Percentiles rank a stretch among this genome's conserved stretches.
Conservation (phyloP, 2,329 filamentous ascomycete genomes). For the Stemphylium beticola region DNA sequence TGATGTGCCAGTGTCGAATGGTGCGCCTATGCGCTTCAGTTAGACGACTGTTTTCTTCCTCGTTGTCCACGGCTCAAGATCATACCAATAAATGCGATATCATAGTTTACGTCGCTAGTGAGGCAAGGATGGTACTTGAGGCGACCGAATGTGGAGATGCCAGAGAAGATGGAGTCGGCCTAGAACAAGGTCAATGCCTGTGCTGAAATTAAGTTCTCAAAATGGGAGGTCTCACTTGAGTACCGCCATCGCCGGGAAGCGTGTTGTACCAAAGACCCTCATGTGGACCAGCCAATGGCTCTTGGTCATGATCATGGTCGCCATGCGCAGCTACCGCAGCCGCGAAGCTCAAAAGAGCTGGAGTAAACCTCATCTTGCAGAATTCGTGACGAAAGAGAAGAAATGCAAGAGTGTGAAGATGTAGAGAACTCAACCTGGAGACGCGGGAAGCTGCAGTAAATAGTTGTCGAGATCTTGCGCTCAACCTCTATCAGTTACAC, state of each 20-base stretch:
- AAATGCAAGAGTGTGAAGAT: conserved; percentile 2
- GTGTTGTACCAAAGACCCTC: conserved; percentile 82
- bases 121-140: conserved; percentile 80
- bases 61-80: background rate
- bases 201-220: background rate
- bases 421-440: background rate
- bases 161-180: conserved; percentile 88
- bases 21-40: conserved; percentile 63
- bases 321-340: conserved; percentile 65
- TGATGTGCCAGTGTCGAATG: conserved; percentile 85
- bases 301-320: conserved; percentile 63
- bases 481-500: conserved; percentile 31
- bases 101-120: conserved; percentile 73
- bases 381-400: conserved; percentile 1
- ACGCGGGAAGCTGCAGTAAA: conserved; percentile 26
- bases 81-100: conserved; percentile 83
- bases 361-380: conserved; percentile 37
- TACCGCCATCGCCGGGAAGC: conserved; percentile 82
- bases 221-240: conserved; percentile 63
- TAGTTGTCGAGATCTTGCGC: conserved; percentile 22
- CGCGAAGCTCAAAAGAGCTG: conserved; percentile 47
- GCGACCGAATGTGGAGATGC: conserved; percentile 84
- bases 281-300: conserved; percentile 70
- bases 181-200: conserved; percentile 46
- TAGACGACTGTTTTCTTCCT: conserved; percentile 7